A percentile compares a stretch with the other conserved stretches of the same genome.
Evolutionary conservation across 164 flowering plant genomes (phyloP).

Genomic region (Vitis rupestris): DNA sequence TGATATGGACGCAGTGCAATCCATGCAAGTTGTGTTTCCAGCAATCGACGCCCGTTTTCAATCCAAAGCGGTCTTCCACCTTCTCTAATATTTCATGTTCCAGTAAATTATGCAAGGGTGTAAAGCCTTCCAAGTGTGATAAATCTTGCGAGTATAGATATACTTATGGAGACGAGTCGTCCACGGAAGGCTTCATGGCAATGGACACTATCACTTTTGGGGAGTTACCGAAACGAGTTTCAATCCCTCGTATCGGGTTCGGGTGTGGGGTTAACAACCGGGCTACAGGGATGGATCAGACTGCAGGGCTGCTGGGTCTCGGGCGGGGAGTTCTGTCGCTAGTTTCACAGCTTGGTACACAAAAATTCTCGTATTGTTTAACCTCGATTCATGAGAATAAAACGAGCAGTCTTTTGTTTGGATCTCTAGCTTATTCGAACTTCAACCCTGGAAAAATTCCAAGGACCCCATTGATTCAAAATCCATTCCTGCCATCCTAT

Average conservation of each 20-base stretch:
- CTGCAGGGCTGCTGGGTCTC: conserved; percentile 11
- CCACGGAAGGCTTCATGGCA: neutral
- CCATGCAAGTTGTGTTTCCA: conserved; percentile 9
- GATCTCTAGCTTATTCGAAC: no score
- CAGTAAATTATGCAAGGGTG: neutral
- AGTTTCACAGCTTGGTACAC: conserved; percentile 1
- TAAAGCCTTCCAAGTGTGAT: neutral
- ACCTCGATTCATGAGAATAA: neutral
- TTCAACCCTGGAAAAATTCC: neutral
- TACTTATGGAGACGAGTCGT: conserved; percentile 1
- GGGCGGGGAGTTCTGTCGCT: conserved; percentile 13
- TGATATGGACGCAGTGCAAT: conserved; percentile 15
- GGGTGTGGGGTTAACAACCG: conserved; percentile 14
- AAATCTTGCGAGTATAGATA: neutral
- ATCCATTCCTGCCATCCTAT: neutral
- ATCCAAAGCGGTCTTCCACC: conserved; percentile 8
- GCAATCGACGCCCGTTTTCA: conserved; percentile 6
- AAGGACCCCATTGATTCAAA: neutral
- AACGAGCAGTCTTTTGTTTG: no score
- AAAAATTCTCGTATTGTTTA: neutral
- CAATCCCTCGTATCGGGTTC: neutral
- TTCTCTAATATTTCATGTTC: conserved; percentile 6
- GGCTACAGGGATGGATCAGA: neutral
- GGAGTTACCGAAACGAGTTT: neutral
- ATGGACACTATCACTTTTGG: no score